phyloP scores from a whole-genome alignment of 208 protist genomes.

The Dictyostelium gargantuum region DNA sequence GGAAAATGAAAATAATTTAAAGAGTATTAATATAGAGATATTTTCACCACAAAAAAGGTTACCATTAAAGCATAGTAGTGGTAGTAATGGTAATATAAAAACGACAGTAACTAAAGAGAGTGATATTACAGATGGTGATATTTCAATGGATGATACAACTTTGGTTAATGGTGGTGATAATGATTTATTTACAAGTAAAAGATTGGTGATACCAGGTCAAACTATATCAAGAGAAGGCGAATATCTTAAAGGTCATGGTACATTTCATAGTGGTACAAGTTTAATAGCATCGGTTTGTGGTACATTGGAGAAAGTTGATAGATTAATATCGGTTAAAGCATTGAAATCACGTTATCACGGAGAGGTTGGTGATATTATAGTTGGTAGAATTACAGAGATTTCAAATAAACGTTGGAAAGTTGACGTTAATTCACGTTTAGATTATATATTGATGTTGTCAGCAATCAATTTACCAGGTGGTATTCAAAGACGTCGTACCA shows the following conservation, averaged over 20 bases:
- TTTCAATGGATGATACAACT: neutral
- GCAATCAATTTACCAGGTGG: constrained; percentile 98
- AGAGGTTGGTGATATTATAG: constrained; percentile 97
- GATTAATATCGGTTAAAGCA: constrained; percentile 86
- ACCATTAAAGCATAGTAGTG: neutral
- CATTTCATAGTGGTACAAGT: neutral
- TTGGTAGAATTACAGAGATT: constrained; percentile 91
- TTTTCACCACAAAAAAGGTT: constrained; percentile 54
- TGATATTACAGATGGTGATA: neutral
- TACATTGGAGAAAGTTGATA: constrained; percentile 88
- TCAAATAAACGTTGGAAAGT: constrained; percentile 94
- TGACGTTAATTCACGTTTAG: constrained; percentile 92
- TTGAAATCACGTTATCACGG: constrained; percentile 83
- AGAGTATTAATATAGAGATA: constrained; percentile 61
- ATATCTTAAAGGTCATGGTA: constrained; percentile 66
- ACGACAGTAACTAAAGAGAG: neutral
- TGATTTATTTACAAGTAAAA: neutral
- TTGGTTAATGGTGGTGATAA: neutral
- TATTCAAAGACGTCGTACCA: constrained; percentile 91
- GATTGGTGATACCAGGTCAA: constrained; percentile 54
- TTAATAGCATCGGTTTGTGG: constrained; percentile 83
- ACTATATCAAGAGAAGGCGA: constrained; percentile 54
- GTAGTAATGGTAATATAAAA: neutral
- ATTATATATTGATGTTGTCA: constrained; percentile 94
- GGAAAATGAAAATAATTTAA: neutral